Evolutionary conservation across 1,139 yeast species (phyloP).

Genomic region (Candida smagusa): DNA sequence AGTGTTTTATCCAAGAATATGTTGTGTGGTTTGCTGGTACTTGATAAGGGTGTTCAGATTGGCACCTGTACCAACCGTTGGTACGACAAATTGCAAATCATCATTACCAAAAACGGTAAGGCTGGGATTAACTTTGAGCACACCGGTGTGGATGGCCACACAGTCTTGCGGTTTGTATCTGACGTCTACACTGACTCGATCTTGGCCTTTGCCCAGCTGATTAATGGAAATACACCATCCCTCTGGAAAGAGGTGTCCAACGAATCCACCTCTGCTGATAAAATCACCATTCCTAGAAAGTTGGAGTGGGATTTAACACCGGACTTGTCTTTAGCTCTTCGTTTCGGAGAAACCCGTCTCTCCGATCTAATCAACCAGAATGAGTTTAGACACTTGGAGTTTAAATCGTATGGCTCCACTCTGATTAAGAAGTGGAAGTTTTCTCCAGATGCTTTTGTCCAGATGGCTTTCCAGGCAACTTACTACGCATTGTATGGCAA

Average conservation of each 20-base stretch:
- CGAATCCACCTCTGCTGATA: conserved; percentile 17
- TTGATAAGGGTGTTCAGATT: conserved; percentile 81
- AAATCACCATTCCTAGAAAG: conserved; percentile 72
- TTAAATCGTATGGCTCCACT: conserved; percentile 70
- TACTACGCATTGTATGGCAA: conserved; percentile 90
- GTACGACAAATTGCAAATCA: conserved; percentile 90
- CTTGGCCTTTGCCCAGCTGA: conserved; percentile 78
- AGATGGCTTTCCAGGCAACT: conserved; percentile 92
- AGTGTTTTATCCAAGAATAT: conserved; percentile 74
- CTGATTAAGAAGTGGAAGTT: conserved; percentile 80
- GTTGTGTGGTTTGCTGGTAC: conserved; percentile 80
- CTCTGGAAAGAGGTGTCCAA: conserved; percentile 56
- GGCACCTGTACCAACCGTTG: conserved; percentile 95
- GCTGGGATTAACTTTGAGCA: conserved; percentile 95
- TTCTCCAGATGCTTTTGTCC: conserved; percentile 93
- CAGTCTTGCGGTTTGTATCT: conserved; percentile 81
- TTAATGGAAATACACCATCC: conserved; percentile 78
- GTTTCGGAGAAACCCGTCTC: conserved; percentile 88
- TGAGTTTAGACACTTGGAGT: conserved; percentile 80
- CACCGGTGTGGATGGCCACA: conserved; percentile 95
- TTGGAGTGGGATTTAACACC: conserved; percentile 83
- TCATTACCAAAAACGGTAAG: conserved; percentile 86
- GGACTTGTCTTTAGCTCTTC: conserved; percentile 72
- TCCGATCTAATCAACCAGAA: conserved; percentile 87
- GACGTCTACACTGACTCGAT: conserved; percentile 92